Percentiles rank a stretch among this genome's conserved stretches.
Conservation (phyloP, 805 yeast species). For the Zygosaccharomyces gambellarensis region DNA sequence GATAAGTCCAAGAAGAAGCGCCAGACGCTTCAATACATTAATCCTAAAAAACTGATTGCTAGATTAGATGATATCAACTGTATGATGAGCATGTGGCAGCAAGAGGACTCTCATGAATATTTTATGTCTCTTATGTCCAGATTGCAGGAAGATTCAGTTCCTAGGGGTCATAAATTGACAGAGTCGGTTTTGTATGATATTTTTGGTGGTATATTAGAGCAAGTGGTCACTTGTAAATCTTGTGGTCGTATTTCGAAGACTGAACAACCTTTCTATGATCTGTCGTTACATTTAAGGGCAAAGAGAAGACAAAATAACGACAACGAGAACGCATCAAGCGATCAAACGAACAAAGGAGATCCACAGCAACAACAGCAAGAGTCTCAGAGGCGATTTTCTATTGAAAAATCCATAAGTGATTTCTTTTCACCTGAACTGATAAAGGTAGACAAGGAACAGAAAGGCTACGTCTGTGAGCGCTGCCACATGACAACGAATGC, state of each 20-base stretch:
- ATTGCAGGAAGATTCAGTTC: constrained; percentile 87
- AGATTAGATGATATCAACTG: constrained; percentile 81
- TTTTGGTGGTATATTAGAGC: constrained; percentile 86
- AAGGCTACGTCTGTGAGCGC: constrained; percentile 83
- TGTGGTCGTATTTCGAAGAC: constrained; percentile 85
- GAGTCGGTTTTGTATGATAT: constrained; percentile 83
- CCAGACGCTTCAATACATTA: constrained; percentile 41
- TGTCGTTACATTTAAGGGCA: constrained; percentile 71
- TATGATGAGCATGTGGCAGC: constrained; percentile 97
- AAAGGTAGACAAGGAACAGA: constrained; percentile 61
- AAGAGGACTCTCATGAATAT: constrained; percentile 96
- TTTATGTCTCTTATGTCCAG: constrained; percentile 87
- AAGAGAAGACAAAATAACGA: constrained; percentile 35
- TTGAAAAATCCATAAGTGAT: constrained; percentile 70
- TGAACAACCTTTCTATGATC: constrained; percentile 88
- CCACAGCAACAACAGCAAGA: background rate
- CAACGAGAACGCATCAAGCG: background rate
- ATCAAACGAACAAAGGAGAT: background rate
- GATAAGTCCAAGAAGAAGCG: constrained; percentile 33
- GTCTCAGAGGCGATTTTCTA: constrained; percentile 45
- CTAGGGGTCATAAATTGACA: constrained; percentile 79
- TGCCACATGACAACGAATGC: constrained; percentile 79
- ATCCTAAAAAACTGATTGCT: constrained; percentile 69
- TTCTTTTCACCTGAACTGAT: constrained; percentile 81
- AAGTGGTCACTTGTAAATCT: constrained; percentile 73